Conservation (phyloP, 202 grass and related monocot genomes). For the Brachypodium distachyon region DNA sequence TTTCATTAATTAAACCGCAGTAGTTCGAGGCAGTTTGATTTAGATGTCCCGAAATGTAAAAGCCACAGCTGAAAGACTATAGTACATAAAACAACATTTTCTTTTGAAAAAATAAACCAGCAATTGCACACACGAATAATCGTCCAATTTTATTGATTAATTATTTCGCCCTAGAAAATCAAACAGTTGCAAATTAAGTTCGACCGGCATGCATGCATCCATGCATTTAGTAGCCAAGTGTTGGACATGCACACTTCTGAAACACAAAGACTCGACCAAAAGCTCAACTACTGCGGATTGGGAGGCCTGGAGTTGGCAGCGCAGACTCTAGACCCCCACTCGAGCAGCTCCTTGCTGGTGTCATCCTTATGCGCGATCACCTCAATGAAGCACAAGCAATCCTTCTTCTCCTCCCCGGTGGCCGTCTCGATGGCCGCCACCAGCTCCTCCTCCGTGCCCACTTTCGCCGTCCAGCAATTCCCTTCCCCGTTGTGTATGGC, state of each 20-base stretch:
- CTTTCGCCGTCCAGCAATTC: conserved; percentile 20
- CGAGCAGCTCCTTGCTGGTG: conserved; percentile 39
- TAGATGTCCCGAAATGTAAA: too few species aligned
- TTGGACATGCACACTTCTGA: neutral
- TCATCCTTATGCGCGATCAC: conserved; percentile 34
- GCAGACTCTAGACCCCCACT: conserved; percentile 31
- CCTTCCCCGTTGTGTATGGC: conserved; percentile 34
- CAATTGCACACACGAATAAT: too few species aligned
- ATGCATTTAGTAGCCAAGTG: neutral
- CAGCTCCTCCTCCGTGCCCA: conserved; percentile 37
- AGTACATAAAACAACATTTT: too few species aligned
- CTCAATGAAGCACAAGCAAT: conserved; percentile 34
- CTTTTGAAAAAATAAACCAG: too few species aligned
- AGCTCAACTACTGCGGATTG: conserved; percentile 22
- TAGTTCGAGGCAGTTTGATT: too few species aligned
- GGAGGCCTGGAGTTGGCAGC: conserved; percentile 34
- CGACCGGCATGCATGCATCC: neutral
- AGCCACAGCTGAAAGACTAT: too few species aligned
- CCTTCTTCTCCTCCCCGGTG: conserved; percentile 2
- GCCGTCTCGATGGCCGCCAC: conserved; percentile 15
- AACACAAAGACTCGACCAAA: neutral
- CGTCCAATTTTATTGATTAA: neutral
- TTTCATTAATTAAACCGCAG: too few species aligned
- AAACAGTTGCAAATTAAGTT: neutral
- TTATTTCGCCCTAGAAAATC: neutral